Evolutionary conservation across 306 rosid genomes (phyloP).

Genomic region (Heteromeles arbutifolia): DNA sequence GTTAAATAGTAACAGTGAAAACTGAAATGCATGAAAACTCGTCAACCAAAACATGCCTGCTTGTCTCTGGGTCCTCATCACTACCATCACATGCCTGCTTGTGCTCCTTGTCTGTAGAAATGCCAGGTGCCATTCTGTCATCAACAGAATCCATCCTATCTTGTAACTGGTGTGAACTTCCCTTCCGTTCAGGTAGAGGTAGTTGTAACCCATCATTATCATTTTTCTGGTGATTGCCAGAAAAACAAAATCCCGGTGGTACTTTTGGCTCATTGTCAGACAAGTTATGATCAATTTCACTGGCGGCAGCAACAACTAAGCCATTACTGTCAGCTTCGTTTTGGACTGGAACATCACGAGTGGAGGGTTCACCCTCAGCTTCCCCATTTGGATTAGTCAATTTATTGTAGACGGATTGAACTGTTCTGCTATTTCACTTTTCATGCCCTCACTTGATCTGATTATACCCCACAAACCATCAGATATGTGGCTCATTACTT

Average conservation of each 20-base stretch:
- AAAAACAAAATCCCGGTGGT: conserved; percentile 62
- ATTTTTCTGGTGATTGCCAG: conserved; percentile 24
- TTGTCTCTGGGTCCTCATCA: conserved; percentile 96
- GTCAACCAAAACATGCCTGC: conserved; percentile 89
- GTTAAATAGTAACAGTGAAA: conserved; percentile 2
- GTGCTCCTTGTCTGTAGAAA: conserved; percentile 32
- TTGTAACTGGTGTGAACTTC: conserved; percentile 21
- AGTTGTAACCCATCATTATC: conserved; percentile 27
- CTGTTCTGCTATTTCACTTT: conserved; percentile 72
- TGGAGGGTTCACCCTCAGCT: conserved; percentile 32
- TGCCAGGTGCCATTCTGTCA: conserved; percentile 36
- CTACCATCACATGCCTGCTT: conserved; percentile 30
- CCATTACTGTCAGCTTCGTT: conserved; percentile 28
- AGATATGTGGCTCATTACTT: conserved; percentile 66
- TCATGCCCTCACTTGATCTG: conserved; percentile 69
- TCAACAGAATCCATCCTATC: conserved; percentile 28
- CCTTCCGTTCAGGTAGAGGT: conserved; percentile 23
- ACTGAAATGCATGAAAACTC: conserved; percentile 19
- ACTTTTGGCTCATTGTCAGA: conserved; percentile 46
- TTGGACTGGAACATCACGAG: conserved; percentile 18
- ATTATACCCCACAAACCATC: conserved; percentile 81
- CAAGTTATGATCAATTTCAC: conserved; percentile 18
- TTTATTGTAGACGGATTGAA: conserved; percentile 61
- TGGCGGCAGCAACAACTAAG: conserved; percentile 18
- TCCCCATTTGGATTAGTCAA: conserved; percentile 47